Evolutionary conservation across 2,329 filamentous ascomycete species (phyloP), one percentile per base, ranked within the genome.

Genomic region (Laburnicola sp.): DNA sequence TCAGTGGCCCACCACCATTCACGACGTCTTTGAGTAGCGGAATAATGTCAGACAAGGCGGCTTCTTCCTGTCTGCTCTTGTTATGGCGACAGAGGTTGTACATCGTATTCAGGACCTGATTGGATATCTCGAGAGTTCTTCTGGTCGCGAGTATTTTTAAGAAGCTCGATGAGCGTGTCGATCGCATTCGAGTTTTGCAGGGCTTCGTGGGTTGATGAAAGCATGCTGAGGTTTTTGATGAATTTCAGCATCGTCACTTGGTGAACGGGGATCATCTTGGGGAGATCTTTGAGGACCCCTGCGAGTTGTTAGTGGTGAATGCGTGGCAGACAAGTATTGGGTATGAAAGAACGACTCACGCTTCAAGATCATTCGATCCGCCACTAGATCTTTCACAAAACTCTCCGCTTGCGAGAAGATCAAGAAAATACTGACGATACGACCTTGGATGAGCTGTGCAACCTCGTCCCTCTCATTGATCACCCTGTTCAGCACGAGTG

Each of bases 221-320:
- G 80, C 89, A 97, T 99, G 4, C 92, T 97, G 48, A 99, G 76
- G 66, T 99, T 99, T 76, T 99, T 99, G 79, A 99, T 97, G 72
- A 99, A 99, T 75, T 97, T 99, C 59, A 99, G 82, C 94, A 99
- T 99, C 6, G 94, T 97, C 55, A 99, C 93, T 67, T 97, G 94
- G 71, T 97, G 92, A 2, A 82, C 77, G 0, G 93, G 90, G 3
- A 88, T 88, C 92, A 99, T 97, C 53, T 90, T 86, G 59, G 85
- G 85, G 45, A 99, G 80, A 71, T 97, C 93, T 72, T 96, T 97
- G 46, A 99, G 80, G 10, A 97, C 88, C 53, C 86, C 87, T 90
- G 61, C 26, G n/a, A 22, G 32, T 28, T 42, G 57, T 65, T 53
- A 65, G 43, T 47, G 30, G 22, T 10, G 11, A n/a, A 27, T 45